Conservation (phyloP, 805 yeast genomes). For the Yamadazyma olivae region DNA sequence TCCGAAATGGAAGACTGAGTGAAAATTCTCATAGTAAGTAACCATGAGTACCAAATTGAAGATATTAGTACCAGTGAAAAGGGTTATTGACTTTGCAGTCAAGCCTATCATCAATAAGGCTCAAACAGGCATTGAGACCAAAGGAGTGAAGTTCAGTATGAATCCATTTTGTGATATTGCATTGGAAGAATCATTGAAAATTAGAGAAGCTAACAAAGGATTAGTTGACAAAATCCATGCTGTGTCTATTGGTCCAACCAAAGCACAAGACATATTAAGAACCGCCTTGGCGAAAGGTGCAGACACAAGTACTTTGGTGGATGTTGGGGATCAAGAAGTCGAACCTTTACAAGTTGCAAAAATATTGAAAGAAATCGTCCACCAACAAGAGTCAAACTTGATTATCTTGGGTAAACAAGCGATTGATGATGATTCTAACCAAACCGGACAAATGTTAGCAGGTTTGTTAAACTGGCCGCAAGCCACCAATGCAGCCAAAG, state of each 20-base stretch:
- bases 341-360: conserved; percentile 93
- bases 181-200: conserved; percentile 85
- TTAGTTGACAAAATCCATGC: conserved; percentile 83
- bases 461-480: conserved; percentile 95
- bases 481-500: conserved; percentile 91
- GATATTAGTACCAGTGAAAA: conserved; percentile 90
- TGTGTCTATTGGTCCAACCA: conserved; percentile 84
- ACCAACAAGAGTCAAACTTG: conserved; percentile 68
- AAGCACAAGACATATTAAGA: conserved; percentile 84
- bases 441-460: conserved; percentile 96
- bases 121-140: conserved; percentile 78
- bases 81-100: conserved; percentile 91
- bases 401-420: conserved; percentile 95
- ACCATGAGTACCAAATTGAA: conserved; percentile 46
- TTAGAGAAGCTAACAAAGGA: conserved; percentile 62
- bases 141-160: conserved; percentile 87
- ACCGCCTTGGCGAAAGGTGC: conserved; percentile 94
- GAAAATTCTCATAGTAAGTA: no score
- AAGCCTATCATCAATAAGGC: conserved; percentile 90
- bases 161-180: conserved; percentile 99
- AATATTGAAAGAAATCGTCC: conserved; percentile 69
- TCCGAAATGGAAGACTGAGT: no score
- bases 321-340: conserved; percentile 65
- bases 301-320: conserved; percentile 79
- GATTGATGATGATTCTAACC: conserved; percentile 91